phyloP scores from a whole-genome alignment of 768 basidiomycete species.

The Pulveroboletus ravenelii region DNA sequence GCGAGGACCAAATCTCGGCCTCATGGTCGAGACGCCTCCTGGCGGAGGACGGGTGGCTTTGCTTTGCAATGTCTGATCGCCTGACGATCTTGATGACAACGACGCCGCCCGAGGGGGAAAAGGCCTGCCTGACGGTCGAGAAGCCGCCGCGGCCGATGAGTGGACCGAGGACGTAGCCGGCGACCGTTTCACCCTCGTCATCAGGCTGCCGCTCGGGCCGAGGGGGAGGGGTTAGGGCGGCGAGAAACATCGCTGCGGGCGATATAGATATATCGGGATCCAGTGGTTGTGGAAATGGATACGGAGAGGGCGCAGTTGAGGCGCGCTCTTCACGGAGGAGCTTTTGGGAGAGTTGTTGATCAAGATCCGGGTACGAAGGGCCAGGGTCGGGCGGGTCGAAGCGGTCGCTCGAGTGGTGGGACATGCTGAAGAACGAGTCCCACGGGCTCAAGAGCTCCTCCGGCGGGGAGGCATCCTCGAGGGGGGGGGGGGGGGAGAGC shows the following conservation, averaged over 20 bases:
- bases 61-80: conserved; percentile 50
- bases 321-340: conserved; percentile 6
- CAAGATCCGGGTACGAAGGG: conserved; percentile 23
- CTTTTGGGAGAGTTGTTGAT: conserved; percentile 21
- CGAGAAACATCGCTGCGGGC: conserved; percentile 72
- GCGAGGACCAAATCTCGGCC: conserved; percentile 64
- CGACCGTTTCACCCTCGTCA: conserved; percentile 61
- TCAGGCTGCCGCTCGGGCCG: conserved; percentile 44
- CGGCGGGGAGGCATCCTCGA: not conserved
- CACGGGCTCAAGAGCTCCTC: conserved; percentile 11
- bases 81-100: conserved; percentile 85
- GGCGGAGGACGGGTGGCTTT: conserved; percentile 42
- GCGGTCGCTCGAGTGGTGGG: conserved; percentile 2
- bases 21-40: conserved; percentile 65
- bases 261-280: conserved; percentile 46
- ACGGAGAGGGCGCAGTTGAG: not conserved
- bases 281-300: conserved; percentile 8
- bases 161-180: conserved; percentile 70
- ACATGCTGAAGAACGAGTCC: conserved; percentile 1
- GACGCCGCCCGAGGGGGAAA: conserved; percentile 54
- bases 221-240: conserved; percentile 49
- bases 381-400: not conserved
- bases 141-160: conserved; percentile 79
- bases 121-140: conserved; percentile 72
- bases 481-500: not conserved